Base-by-base conservation (phyloP, 2,329 filamentous ascomycete species). In the Aspergillus fijiensis region DNA sequence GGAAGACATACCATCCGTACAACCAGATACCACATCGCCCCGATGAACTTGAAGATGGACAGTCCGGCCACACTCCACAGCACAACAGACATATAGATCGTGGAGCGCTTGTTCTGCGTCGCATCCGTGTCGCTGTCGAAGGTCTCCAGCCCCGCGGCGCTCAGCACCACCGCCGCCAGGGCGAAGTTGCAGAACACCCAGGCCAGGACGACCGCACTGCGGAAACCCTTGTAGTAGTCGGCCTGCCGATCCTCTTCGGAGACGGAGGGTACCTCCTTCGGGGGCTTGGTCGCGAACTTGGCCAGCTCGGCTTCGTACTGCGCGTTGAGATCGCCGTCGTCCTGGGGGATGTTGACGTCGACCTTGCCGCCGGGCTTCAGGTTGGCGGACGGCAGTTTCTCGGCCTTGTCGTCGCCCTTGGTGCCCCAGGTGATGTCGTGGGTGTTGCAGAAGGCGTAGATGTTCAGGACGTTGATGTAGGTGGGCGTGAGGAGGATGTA, bases 371-470 rank as follows among this genome's bases (percentile, higher is more conserved):
- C 94, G 49, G 96, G 90, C 76, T 97, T 96, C 57, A 93, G 89
- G 68, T 88, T 93, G 68, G 95, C 94, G 0, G 88, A 91, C 1
- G 92, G 91, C 56, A 97, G 85, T 72, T 94, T 93, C 69, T 96
- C 92, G 6, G 94, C 85, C 77, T 96, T 97, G 79, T 97, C 94
- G 74, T 98, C 95, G 69, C 95, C 95, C 78, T 98, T 99, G 48
- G 95, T 99, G 71, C 93, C 93, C 93, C 93, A 97, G 3, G 93
- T 96, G 65, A 97, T 95, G 72, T 97, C 93, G 83, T 97, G 93
- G 27, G 93, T 96, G 79, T 97, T 97, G 80, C 93, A 98, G 79
- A 99, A 99, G 62, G 94, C 94, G 78, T 98, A 99, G 59, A 99
- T 95, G 81, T 98, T 99, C 70, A 99, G 87, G 60, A 98, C 93